Conservation (phyloP, 306 rosid species). For the Pyrus communis region DNA sequence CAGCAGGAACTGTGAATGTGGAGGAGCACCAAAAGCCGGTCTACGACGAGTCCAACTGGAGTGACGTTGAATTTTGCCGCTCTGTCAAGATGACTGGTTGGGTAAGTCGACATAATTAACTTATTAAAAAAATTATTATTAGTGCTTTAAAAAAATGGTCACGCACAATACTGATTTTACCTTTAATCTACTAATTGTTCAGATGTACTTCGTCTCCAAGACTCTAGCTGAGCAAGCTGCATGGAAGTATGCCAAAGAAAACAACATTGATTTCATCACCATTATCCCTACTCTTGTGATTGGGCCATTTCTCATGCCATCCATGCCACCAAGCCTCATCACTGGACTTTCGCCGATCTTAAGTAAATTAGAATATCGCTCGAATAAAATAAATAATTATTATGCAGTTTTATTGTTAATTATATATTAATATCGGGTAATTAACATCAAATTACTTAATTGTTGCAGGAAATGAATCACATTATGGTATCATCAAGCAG, state of each 20-base stretch:
- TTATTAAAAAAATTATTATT: neutral
- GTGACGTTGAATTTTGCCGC: slow-evolving; percentile 47
- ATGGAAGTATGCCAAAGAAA: slow-evolving; percentile 56
- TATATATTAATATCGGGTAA: neutral
- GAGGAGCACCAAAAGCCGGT: slow-evolving; percentile 18
- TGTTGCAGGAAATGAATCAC: slow-evolving; percentile 45
- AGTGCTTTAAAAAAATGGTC: neutral
- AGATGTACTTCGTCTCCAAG: slow-evolving; percentile 82
- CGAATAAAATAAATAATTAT: neutral
- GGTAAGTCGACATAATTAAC: slow-evolving; percentile 22
- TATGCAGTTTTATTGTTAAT: neutral
- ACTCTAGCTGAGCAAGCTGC: slow-evolving; percentile 74
- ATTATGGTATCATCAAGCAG: slow-evolving; percentile 54
- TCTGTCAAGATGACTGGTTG: slow-evolving; percentile 63
- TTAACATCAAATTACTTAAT: neutral
- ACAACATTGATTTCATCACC: slow-evolving; percentile 46
- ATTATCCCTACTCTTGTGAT: slow-evolving; percentile 63
- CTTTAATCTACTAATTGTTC: neutral
- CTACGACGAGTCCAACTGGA: slow-evolving; percentile 57
- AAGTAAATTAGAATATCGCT: neutral
- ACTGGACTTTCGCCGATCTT: slow-evolving; percentile 56
- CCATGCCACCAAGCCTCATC: slow-evolving; percentile 71
- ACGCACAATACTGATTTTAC: too few species aligned
- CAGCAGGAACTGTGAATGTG: slow-evolving; percentile 52
- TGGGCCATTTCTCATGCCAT: slow-evolving; percentile 53